A percentile compares a stretch with the other conserved stretches of the same genome.
phyloP scores from a whole-genome alignment of 2,329 filamentous ascomycete genomes.

The Gaeumannomyces sp. region DNA sequence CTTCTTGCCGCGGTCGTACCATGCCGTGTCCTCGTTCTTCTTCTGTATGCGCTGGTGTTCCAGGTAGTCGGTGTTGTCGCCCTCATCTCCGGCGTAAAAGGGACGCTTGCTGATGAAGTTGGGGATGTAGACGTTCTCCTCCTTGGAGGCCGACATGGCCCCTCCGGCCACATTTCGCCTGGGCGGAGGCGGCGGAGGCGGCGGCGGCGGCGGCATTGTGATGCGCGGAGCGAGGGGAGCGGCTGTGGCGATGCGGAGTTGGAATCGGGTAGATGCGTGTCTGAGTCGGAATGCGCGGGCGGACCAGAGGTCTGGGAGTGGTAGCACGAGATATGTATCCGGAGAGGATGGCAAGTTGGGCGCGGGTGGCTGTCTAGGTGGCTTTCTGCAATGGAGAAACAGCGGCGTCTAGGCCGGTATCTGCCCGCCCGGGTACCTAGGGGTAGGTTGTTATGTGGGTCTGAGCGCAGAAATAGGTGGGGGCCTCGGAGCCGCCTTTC shows the following conservation, averaged over 20 bases:
- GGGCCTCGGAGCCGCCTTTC: too few relatives aligned
- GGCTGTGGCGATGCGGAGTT: neutral
- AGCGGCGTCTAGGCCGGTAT: too few relatives aligned
- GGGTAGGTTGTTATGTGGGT: too few relatives aligned
- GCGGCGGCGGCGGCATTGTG: conserved; percentile 6
- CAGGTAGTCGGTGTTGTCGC: conserved; percentile 72
- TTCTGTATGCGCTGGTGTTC: conserved; percentile 89
- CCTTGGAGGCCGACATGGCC: conserved; percentile 43
- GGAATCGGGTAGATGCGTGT: too few relatives aligned
- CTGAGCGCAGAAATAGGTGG: too few relatives aligned
- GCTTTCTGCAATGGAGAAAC: too few relatives aligned
- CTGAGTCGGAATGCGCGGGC: neutral
- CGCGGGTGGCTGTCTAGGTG: too few relatives aligned
- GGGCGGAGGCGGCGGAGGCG: conserved; percentile 8
- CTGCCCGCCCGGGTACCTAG: too few relatives aligned
- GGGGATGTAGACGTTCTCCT: conserved; percentile 97
- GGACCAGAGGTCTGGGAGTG: too few relatives aligned
- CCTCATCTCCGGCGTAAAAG: conserved; percentile 83
- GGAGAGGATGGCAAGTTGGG: too few relatives aligned
- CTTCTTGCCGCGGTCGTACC: conserved; percentile 89
- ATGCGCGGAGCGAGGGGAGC: too few relatives aligned
- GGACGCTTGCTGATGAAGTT: conserved; percentile 97
- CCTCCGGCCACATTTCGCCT: conserved; percentile 5
- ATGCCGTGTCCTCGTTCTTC: conserved; percentile 69
- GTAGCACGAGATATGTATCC: too few relatives aligned